A percentile compares a stretch with the other conserved stretches of the same genome.
Conservation (phyloP, 1,284 basidiomycete species). For the Mycena sp. region DNA sequence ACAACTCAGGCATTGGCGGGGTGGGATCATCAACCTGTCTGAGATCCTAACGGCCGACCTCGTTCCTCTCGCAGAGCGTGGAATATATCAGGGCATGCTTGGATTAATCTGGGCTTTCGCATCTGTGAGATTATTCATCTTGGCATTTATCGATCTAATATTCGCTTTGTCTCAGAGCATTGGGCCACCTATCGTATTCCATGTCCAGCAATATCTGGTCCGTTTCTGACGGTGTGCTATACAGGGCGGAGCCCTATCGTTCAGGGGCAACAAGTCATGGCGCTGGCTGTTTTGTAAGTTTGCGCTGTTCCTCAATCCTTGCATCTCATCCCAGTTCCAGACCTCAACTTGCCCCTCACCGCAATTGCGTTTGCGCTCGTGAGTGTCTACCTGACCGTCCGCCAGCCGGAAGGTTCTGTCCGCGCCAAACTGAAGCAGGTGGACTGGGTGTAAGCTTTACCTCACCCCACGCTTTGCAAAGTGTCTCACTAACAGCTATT, state of each 20-base stretch:
- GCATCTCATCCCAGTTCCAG: constrained; percentile 19
- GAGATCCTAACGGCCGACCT: constrained; percentile 56
- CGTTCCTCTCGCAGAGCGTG: constrained; percentile 52
- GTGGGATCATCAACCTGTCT: constrained; percentile 50
- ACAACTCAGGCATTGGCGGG: constrained; percentile 50
- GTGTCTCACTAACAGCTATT: neutral
- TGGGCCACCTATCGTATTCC: constrained; percentile 26
- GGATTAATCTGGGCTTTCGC: constrained; percentile 33
- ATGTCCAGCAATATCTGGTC: neutral
- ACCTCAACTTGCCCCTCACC: constrained; percentile 36
- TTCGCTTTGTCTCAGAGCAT: constrained; percentile 14
- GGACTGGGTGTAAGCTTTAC: constrained; percentile 48
- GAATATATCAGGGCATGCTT: constrained; percentile 47
- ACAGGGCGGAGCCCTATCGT: constrained; percentile 24
- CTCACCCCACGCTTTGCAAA: neutral
- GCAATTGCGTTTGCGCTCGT: constrained; percentile 36
- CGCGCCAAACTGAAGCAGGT: constrained; percentile 41
- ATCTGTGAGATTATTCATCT: constrained; percentile 15
- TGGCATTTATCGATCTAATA: neutral
- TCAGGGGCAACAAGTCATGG: constrained; percentile 21
- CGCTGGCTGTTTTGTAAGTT: constrained; percentile 28
- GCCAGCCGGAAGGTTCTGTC: constrained; percentile 40
- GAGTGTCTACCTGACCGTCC: constrained; percentile 37
- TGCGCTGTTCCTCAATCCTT: neutral
- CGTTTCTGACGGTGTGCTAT: neutral